phyloP scores from a whole-genome alignment of 1,139 yeast species.

The Geotrichum reessii region DNA sequence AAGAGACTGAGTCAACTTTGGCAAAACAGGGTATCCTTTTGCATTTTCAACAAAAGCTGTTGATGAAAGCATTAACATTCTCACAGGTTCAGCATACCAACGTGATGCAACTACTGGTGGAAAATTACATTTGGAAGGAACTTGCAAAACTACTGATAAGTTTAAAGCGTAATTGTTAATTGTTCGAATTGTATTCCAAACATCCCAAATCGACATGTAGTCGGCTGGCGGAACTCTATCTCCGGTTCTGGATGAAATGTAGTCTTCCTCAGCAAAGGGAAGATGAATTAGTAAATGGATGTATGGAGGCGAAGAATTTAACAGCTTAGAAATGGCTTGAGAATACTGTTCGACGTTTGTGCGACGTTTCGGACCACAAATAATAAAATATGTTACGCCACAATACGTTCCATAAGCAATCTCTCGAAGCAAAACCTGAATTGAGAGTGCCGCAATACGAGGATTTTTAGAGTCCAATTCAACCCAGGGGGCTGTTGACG shows the following conservation, averaged over 20 bases:
- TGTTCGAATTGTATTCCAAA: constrained; percentile 59
- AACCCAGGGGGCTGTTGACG: constrained; percentile 57
- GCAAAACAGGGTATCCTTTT: constrained; percentile 56
- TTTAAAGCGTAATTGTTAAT: constrained; percentile 48
- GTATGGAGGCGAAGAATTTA: constrained; percentile 29
- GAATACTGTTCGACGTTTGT: constrained; percentile 47
- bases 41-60: constrained; percentile 52
- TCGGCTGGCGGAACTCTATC: constrained; percentile 44
- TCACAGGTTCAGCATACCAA: constrained; percentile 63
- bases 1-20: constrained; percentile 48
- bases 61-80: constrained; percentile 49
- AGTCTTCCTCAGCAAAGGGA: constrained; percentile 43
- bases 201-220: constrained; percentile 58
- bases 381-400: constrained; percentile 47
- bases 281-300: constrained; percentile 38
- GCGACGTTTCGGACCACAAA: constrained; percentile 59
- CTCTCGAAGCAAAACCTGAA: constrained; percentile 52
- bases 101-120: constrained; percentile 48
- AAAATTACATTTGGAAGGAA: constrained; percentile 39
- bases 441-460: constrained; percentile 46
- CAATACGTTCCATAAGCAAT: constrained; percentile 52
- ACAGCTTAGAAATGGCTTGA: constrained; percentile 37
- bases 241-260: constrained; percentile 26
- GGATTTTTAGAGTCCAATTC: constrained; percentile 52
- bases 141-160: constrained; percentile 52